Percentiles rank a stretch among this genome's conserved stretches.
These are phyloP conservation scores for Phycomyces blakesleeanus DNA, from an alignment of 192 early-diverging fungal genomes.

Conservation along the genomic window DNA sequence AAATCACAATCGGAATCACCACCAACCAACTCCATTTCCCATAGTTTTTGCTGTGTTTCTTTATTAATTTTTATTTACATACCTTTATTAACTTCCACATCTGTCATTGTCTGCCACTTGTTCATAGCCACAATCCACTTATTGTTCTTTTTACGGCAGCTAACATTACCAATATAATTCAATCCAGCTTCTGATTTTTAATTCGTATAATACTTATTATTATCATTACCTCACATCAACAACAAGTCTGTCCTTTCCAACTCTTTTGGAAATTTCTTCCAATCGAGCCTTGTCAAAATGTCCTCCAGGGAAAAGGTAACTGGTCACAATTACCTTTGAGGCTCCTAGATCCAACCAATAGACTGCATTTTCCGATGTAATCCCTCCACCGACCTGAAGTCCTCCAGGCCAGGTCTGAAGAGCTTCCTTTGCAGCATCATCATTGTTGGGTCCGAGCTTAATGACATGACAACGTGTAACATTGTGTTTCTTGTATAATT, in stretches of 20 bases:
- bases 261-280: conserved; percentile 37
- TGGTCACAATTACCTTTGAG: conserved; percentile 94
- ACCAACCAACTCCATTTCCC: neutral
- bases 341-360: conserved; percentile 86
- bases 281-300: conserved; percentile 70
- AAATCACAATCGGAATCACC: no score
- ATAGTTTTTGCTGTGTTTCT: neutral
- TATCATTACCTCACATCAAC: conserved; percentile 76
- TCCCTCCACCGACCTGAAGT: conserved; percentile 95
- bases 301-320: conserved; percentile 85
- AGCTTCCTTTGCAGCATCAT: conserved; percentile 78
- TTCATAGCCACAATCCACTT: conserved; percentile 97
- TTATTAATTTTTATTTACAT: conserved; percentile 19
- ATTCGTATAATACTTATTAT: no score
- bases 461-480: conserved; percentile 92
- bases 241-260: conserved; percentile 72
- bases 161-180: conserved; percentile 22
- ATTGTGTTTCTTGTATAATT: conserved; percentile 67
- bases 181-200: no score
- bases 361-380: conserved; percentile 80
- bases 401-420: conserved; percentile 80
- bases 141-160: conserved; percentile 65
- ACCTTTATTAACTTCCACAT: conserved; percentile 76
- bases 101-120: conserved; percentile 95
- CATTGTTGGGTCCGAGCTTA: conserved; percentile 87